phyloP scores from a whole-genome alignment of 2,329 filamentous ascomycete species.

The Mollisia scopiformis region DNA sequence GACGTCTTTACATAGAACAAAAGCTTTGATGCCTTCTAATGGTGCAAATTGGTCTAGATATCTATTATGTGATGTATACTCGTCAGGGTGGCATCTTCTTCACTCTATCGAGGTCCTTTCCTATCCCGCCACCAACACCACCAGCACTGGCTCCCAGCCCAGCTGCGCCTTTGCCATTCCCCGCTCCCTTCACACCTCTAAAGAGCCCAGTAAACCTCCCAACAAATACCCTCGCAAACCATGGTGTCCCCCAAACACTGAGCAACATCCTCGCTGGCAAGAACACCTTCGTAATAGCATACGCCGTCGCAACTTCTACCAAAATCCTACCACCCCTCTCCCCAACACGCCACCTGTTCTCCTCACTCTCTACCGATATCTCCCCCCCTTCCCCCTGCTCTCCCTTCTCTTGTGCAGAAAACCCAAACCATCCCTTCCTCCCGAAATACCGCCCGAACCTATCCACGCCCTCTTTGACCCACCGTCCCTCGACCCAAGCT shows the following conservation, averaged over 20 bases:
- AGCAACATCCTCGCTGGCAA: conserved; percentile 75
- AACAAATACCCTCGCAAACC: conserved; percentile 76
- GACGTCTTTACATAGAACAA: conserved; percentile 6
- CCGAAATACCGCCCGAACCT: conserved; percentile 78
- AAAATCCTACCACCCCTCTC: conserved; percentile 45
- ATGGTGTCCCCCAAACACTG: conserved; percentile 89
- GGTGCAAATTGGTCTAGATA: too few relatives aligned
- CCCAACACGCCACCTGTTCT: conserved; percentile 29
- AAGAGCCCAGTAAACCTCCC: conserved; percentile 41
- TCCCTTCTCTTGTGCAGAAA: conserved; percentile 39
- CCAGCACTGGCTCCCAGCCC: not conserved
- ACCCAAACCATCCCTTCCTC: conserved; percentile 80
- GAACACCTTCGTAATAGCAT: conserved; percentile 85
- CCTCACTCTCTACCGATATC: conserved; percentile 36
- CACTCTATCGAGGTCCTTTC: conserved; percentile 9
- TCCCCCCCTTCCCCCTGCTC: conserved; percentile 21
- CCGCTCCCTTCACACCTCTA: not conserved
- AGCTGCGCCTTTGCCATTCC: not conserved
- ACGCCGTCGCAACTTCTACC: conserved; percentile 80
- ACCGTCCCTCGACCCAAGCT: conserved; percentile 13
- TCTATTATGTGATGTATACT: not conserved
- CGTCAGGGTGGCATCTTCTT: not conserved
- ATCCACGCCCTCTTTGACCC: conserved; percentile 51
- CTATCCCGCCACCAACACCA: conserved; percentile 1
- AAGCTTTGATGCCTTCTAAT: conserved; percentile 6